Evolutionary conservation across 129 eudicot species (phyloP).

Genomic region (Tagetes erecta): DNA sequence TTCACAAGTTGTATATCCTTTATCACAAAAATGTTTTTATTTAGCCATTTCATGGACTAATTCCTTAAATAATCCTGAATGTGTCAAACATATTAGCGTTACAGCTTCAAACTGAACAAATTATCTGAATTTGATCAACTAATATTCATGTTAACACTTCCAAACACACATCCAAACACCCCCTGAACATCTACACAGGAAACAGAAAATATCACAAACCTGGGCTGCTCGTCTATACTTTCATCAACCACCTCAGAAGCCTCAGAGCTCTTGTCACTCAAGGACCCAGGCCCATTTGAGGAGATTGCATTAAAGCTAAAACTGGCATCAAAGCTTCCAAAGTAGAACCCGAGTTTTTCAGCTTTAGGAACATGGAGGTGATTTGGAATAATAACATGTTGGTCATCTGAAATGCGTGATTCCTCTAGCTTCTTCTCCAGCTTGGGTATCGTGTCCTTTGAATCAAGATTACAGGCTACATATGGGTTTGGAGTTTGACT

Average conservation of each 20-base stretch:
- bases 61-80: not conserved
- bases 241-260: slow-evolving; percentile 49
- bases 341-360: slow-evolving; percentile 65
- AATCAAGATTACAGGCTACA: slow-evolving; percentile 19
- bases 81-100: not conserved
- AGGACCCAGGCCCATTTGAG: slow-evolving; percentile 32
- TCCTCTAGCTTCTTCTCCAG: slow-evolving; percentile 54
- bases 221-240: slow-evolving; percentile 40
- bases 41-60: not conserved
- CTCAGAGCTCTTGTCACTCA: slow-evolving; percentile 37
- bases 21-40: not conserved
- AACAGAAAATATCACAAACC: slow-evolving; percentile 41
- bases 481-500: slow-evolving; percentile 23
- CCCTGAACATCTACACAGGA: not conserved
- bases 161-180: slow-evolving; percentile 3
- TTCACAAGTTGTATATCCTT: not conserved
- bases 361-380: slow-evolving; percentile 83
- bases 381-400: slow-evolving; percentile 74
- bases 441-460: slow-evolving; percentile 35
- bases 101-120: not conserved
- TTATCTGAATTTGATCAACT: not conserved
- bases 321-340: slow-evolving; percentile 79
- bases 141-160: not conserved
- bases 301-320: slow-evolving; percentile 39
- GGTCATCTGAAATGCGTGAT: slow-evolving; percentile 47